Evolutionary conservation across 129 eudicot species (phyloP).

Genomic region (Erigeron canadensis): DNA sequence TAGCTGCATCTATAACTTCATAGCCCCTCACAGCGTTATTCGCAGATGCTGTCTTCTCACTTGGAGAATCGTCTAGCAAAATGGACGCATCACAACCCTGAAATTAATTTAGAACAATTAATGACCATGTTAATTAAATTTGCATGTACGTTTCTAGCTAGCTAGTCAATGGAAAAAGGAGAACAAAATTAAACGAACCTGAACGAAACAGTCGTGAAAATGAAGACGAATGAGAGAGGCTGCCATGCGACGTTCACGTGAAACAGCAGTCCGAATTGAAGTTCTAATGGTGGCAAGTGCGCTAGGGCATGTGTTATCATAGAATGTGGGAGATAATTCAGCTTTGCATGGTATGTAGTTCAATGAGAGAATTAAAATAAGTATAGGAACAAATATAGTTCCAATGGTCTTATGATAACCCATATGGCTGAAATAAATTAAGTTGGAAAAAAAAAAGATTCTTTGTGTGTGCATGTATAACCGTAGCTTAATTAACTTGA

Average conservation of each 20-base stretch:
- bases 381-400: conserved; percentile 18
- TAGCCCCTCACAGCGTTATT: conserved; percentile 63
- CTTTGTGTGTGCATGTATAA: background rate
- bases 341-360: conserved; percentile 41
- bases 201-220: conserved; percentile 50
- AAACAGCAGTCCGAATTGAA: conserved; percentile 44
- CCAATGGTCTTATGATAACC: conserved; percentile 24
- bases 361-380: conserved; percentile 16
- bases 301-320: conserved; percentile 66
- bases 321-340: conserved; percentile 55
- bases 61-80: conserved; percentile 43
- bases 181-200: conserved; percentile 16
- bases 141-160: too few relatives aligned
- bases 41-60: conserved; percentile 49
- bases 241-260: conserved; percentile 37
- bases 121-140: background rate
- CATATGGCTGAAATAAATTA: conserved; percentile 25
- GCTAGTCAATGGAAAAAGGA: background rate
- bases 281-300: conserved; percentile 44
- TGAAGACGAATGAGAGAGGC: conserved; percentile 41
- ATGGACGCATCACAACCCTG: conserved; percentile 94
- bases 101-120: background rate
- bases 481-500: too few relatives aligned
- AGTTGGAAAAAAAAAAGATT: background rate
- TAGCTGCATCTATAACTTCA: conserved; percentile 58